Evolutionary conservation across 2,329 filamentous ascomycete genomes (phyloP).

Genomic region (Didymella lethalis): DNA sequence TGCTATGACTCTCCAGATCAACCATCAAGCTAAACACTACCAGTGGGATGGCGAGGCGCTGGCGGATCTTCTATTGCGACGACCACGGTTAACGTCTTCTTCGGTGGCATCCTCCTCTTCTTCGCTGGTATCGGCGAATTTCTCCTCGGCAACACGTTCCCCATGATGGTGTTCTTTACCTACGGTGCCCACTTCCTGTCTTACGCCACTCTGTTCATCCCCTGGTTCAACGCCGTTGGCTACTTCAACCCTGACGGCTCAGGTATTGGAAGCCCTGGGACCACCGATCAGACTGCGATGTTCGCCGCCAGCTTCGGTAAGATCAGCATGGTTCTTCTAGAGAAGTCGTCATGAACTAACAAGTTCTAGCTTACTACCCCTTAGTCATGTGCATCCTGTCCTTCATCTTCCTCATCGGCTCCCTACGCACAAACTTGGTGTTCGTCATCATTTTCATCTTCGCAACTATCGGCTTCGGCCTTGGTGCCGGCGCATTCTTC

Average conservation of each 20-base stretch:
- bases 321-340: background rate
- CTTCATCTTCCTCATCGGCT: slow-evolving; percentile 28
- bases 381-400: slow-evolving; percentile 27
- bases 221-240: slow-evolving; percentile 24
- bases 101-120: slow-evolving; percentile 24
- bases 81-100: slow-evolving; percentile 25
- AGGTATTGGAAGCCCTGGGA: slow-evolving; percentile 24
- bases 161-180: slow-evolving; percentile 30
- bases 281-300: slow-evolving; percentile 20
- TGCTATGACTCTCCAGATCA: background rate
- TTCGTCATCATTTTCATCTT: slow-evolving; percentile 29
- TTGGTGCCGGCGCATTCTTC: slow-evolving; percentile 28
- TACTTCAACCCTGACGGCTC: slow-evolving; percentile 30
- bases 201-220: slow-evolving; percentile 27
- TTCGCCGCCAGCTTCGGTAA: slow-evolving; percentile 27
- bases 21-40: background rate
- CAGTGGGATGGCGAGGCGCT: slow-evolving; percentile 29
- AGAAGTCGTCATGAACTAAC: background rate
- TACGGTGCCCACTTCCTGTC: slow-evolving; percentile 29
- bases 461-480: slow-evolving; percentile 27
- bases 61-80: slow-evolving; percentile 25
- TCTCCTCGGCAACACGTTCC: slow-evolving; percentile 26
- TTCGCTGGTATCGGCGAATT: slow-evolving; percentile 27
- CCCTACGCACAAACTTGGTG: slow-evolving; percentile 26
- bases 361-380: slow-evolving; percentile 24